phyloP scores from a whole-genome alignment of 768 basidiomycete species.

The Agaricus bisporus region DNA sequence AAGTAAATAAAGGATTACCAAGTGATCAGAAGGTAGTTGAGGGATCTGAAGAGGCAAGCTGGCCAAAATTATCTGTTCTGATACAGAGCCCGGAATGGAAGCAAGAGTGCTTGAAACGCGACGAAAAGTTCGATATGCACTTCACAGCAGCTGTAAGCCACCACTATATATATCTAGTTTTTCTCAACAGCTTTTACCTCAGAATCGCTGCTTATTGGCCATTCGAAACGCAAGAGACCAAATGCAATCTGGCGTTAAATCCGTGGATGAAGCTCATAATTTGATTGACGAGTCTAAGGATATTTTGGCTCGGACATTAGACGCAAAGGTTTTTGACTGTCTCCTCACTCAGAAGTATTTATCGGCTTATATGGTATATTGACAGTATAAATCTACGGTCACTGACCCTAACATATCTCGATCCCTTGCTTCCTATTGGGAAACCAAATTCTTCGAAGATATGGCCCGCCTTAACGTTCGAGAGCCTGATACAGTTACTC shows the following conservation, averaged over 20 bases:
- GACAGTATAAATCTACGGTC: slow-evolving; percentile 70
- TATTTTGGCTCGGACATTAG: slow-evolving; percentile 65
- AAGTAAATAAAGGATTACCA: slow-evolving; percentile 60
- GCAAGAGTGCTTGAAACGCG: slow-evolving; percentile 61
- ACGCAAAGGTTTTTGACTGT: slow-evolving; percentile 52
- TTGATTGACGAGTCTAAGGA: slow-evolving; percentile 76
- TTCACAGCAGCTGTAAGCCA: slow-evolving; percentile 66
- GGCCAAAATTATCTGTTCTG: slow-evolving; percentile 48
- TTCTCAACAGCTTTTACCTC: slow-evolving; percentile 18
- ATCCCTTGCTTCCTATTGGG: slow-evolving; percentile 82
- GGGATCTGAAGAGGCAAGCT: slow-evolving; percentile 46
- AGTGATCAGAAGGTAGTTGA: slow-evolving; percentile 36
- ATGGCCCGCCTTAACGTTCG: slow-evolving; percentile 87
- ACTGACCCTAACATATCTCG: slow-evolving; percentile 85
- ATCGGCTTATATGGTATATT: slow-evolving; percentile 8
- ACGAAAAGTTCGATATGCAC: slow-evolving; percentile 94
- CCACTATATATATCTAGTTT: slow-evolving; percentile 12
- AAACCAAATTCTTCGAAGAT: slow-evolving; percentile 82
- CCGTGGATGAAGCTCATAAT: slow-evolving; percentile 38
- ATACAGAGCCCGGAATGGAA: slow-evolving; percentile 58
- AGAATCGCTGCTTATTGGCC: slow-evolving; percentile 48
- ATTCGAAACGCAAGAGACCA: slow-evolving; percentile 41
- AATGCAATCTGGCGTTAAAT: slow-evolving; percentile 34
- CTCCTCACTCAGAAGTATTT: not conserved
- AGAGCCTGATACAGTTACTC: slow-evolving; percentile 85